Conservation (phyloP, 2,329 filamentous ascomycete species). For the Cladobotryum mycophilum region DNA sequence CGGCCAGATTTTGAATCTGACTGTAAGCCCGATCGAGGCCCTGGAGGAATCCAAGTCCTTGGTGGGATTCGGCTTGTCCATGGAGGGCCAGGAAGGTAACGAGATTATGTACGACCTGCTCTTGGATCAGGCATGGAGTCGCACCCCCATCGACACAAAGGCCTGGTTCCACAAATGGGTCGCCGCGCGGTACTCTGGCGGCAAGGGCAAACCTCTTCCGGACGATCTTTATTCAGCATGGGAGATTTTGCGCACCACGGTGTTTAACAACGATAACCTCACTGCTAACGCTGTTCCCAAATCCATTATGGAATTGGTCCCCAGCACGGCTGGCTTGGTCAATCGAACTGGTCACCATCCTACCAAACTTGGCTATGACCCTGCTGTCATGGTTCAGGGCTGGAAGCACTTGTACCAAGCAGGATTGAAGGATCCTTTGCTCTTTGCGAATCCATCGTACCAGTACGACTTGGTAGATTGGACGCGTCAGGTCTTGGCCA, state of each 20-base stretch:
- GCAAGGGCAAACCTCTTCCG: constrained; percentile 16
- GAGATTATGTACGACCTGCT: constrained; percentile 46
- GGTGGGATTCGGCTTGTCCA: constrained; percentile 42
- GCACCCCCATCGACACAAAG: constrained; percentile 34
- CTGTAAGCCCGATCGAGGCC: constrained; percentile 39
- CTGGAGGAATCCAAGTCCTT: constrained; percentile 34
- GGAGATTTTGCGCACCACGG: constrained; percentile 37
- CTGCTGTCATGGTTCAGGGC: constrained; percentile 28
- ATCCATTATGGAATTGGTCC: constrained; percentile 39
- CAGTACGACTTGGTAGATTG: constrained; percentile 43
- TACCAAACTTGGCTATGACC: constrained; percentile 37
- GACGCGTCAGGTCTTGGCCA: constrained; percentile 41
- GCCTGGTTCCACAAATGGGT: constrained; percentile 43
- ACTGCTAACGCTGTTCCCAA: constrained; percentile 35
- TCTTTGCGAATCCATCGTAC: constrained; percentile 38
- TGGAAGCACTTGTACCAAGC: constrained; percentile 36
- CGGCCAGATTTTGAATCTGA: constrained; percentile 44
- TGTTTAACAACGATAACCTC: constrained; percentile 45
- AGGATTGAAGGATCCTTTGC: constrained; percentile 19
- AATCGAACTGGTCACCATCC: constrained; percentile 35
- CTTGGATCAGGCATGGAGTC: constrained; percentile 45
- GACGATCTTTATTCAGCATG: constrained; percentile 35
- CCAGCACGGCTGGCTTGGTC: constrained; percentile 34
- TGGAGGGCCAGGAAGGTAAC: constrained; percentile 47
- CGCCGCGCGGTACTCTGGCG: constrained; percentile 32